phyloP scores from a whole-genome alignment of 176 grass and related monocot species.

The Themeda triandra region DNA sequence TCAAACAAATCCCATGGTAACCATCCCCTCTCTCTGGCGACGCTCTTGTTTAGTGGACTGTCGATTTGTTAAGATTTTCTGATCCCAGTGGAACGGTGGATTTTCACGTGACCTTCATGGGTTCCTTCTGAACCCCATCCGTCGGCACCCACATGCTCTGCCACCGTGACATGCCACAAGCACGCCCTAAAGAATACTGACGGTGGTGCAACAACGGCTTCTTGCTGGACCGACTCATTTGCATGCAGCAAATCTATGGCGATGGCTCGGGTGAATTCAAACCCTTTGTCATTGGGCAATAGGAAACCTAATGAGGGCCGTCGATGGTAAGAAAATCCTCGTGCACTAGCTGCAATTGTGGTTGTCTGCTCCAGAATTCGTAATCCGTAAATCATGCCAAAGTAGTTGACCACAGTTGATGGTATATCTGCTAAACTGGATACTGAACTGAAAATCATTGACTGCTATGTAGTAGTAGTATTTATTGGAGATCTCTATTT shows the following conservation, averaged over 20 bases:
- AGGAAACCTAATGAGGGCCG: too few species aligned
- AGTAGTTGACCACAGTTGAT: not conserved
- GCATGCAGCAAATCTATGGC: not conserved
- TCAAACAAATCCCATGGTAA: not conserved
- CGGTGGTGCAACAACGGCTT: not conserved
- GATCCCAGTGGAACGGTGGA: not conserved
- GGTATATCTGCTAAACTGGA: not conserved
- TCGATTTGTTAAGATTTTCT: not conserved
- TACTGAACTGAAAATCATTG: too few species aligned
- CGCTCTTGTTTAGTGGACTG: too few species aligned
- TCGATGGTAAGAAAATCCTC: not conserved
- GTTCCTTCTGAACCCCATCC: not conserved
- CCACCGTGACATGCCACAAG: not conserved
- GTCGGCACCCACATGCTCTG: not conserved
- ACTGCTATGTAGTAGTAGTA: too few species aligned
- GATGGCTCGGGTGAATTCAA: not conserved
- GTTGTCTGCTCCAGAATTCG: not conserved
- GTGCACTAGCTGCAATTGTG: too few species aligned
- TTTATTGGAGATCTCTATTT: too few species aligned
- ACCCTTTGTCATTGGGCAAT: not conserved
- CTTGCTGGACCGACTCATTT: not conserved
- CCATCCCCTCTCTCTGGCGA: too few species aligned
- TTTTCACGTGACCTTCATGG: not conserved
- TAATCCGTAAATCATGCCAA: too few species aligned
- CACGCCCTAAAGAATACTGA: too few species aligned